phyloP scores from a whole-genome alignment of 768 basidiomycete species.

The Brasilioporus rufonigricans region DNA sequence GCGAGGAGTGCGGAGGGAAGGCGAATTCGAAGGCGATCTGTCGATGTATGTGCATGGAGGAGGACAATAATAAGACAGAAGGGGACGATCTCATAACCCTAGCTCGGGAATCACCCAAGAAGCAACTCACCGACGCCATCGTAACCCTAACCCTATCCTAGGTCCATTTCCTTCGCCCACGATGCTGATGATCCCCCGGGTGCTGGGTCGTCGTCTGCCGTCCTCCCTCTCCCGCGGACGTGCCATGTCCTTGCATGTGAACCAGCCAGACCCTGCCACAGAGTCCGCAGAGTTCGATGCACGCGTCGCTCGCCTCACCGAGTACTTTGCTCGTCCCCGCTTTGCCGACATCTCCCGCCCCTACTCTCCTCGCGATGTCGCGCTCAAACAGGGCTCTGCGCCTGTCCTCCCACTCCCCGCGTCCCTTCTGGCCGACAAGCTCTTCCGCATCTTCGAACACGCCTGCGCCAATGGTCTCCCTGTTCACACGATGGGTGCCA shows the following conservation, averaged over 20 bases:
- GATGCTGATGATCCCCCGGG: constrained; percentile 19
- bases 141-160: constrained; percentile 35
- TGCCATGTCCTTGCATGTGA: constrained; percentile 53
- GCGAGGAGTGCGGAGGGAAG: constrained; percentile 28
- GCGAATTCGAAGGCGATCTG: constrained; percentile 5
- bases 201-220: constrained; percentile 13
- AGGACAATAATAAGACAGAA: constrained; percentile 10
- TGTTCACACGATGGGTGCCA: constrained; percentile 89
- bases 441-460: constrained; percentile 64
- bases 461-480: constrained; percentile 64
- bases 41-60: neutral
- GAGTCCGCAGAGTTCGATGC: constrained; percentile 59
- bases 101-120: constrained; percentile 10
- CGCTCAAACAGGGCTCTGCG: constrained; percentile 84
- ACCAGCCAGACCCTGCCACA: constrained; percentile 53
- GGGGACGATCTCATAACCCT: constrained; percentile 17
- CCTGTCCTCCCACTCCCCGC: constrained; percentile 76
- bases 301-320: constrained; percentile 59
- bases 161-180: constrained; percentile 34
- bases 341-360: constrained; percentile 74
- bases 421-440: constrained; percentile 80
- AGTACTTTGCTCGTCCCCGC: constrained; percentile 75
- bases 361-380: constrained; percentile 78
- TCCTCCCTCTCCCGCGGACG: constrained; percentile 34
- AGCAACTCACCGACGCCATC: constrained; percentile 5